Evolutionary conservation across 2,329 filamentous ascomycete genomes (phyloP).

Genomic region (Scedosporium dehoogii): DNA sequence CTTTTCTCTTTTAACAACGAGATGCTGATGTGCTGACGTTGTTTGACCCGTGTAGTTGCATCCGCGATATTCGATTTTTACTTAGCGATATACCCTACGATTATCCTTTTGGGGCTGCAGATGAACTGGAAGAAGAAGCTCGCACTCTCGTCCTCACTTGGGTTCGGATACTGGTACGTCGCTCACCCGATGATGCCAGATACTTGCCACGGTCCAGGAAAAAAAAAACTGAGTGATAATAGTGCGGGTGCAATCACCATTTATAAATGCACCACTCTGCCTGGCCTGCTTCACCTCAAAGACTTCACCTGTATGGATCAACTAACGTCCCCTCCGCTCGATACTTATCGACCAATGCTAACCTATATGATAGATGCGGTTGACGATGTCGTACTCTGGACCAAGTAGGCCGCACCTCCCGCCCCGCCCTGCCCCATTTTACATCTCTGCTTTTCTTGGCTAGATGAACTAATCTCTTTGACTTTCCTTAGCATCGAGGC

Average conservation of each 20-base stretch:
- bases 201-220: not conserved
- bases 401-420: not conserved
- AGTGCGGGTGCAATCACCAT: slow-evolving; percentile 18
- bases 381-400: slow-evolving; percentile 1
- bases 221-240: not conserved
- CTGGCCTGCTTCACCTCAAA: slow-evolving; percentile 16
- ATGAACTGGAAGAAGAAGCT: slow-evolving; percentile 30
- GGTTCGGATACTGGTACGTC: slow-evolving; percentile 26
- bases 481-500: not conserved
- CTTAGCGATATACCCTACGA: slow-evolving; percentile 29
- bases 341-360: not conserved
- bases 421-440: too few relatives aligned
- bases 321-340: too few relatives aligned
- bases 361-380: not conserved
- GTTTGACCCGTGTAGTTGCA: slow-evolving; percentile 13
- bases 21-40: too few relatives aligned
- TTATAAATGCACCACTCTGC: slow-evolving; percentile 25
- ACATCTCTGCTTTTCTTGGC: too few relatives aligned
- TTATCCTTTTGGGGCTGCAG: slow-evolving; percentile 25
- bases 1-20: not conserved
- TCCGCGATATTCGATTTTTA: slow-evolving; percentile 30
- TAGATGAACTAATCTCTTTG: not conserved
- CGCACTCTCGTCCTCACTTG: slow-evolving; percentile 24
- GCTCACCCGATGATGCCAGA: too few relatives aligned
- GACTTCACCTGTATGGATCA: slow-evolving; percentile 2